Conservation (phyloP, 116 monocot species). For the Phalaenopsis hybrid region DNA sequence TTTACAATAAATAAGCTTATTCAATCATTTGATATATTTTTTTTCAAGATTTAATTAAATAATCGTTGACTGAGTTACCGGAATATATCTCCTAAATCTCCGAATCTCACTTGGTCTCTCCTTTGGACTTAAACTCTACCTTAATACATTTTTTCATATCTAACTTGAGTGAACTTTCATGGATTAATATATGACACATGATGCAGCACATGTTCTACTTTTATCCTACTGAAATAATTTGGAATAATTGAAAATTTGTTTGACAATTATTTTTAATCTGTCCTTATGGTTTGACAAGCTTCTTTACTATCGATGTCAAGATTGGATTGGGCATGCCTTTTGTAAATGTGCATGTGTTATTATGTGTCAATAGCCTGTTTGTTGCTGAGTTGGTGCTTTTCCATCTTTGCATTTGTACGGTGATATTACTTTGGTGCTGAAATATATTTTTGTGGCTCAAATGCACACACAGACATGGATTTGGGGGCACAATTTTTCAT, state of each 20-base stretch:
- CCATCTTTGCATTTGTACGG: background rate
- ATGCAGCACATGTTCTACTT: background rate
- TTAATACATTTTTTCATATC: background rate
- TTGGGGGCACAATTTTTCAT: background rate
- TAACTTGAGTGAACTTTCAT: background rate
- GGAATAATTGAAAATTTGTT: background rate
- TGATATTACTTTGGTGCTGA: background rate
- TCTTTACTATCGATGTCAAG: no score
- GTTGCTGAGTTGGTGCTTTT: background rate
- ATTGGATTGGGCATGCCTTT: no score
- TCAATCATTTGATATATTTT: no score
- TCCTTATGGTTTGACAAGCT: no score
- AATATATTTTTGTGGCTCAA: background rate
- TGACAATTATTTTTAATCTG: background rate
- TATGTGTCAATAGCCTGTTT: background rate
- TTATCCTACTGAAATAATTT: background rate
- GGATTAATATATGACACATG: background rate
- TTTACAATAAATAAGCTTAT: no score
- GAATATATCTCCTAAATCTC: no score
- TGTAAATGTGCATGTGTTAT: background rate
- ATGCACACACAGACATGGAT: background rate
- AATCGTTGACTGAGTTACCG: no score
- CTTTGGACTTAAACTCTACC: background rate
- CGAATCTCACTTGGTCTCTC: background rate
- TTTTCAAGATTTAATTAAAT: no score